Evolutionary conservation across 1,139 yeast genomes (phyloP), one percentile per base, ranked within the genome.

Genomic region (Geotrichum cucujoidarum): DNA sequence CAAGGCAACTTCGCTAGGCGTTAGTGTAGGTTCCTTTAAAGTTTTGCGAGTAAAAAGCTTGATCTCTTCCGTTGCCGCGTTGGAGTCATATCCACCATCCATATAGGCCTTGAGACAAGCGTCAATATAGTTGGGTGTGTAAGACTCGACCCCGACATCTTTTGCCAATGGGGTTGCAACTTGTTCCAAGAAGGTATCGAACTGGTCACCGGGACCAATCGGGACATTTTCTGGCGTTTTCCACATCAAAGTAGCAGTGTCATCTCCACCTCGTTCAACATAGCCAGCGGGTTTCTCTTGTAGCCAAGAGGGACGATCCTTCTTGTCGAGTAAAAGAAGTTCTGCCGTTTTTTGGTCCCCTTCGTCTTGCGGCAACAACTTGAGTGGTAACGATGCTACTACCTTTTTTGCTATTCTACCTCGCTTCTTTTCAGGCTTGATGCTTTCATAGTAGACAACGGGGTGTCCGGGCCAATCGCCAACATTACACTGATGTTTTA

Each of bases 221-320:
- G 47, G 37, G 4, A 36, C 43, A 24, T 44, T 40, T 10, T 34
- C 39, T 0, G 64, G 72, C 34, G 73, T 68, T 55, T 74, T 75
- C 95, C 97, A 92, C 58, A 83, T 66, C 17, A 86, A 65, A 0
- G 81, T 75, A 17, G 80, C 74, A 0, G 96, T 86, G 25, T 75
- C 80, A 57, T 82, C 89, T 1, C 76, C 80, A 1, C 97, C 98
- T 59, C 98, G 74, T 57, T 88, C 95, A n/a, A 83, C 68, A 60
- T 84, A 87, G 0, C 95, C 95, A 48, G 73, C 72, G 0, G 95
- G 95, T 53, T 83, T 69, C 3, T 82, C 85, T 59, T 83, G 90
- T 36, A 86, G 67, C 95, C 95, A 87, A 0, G 75, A 75, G 0
- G 90, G 90, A 50, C 72, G 78, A 0, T 80, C 78, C 49, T 69